Conservation (phyloP, 164 flowering plant genomes). For the Nymphaea thermarum region DNA sequence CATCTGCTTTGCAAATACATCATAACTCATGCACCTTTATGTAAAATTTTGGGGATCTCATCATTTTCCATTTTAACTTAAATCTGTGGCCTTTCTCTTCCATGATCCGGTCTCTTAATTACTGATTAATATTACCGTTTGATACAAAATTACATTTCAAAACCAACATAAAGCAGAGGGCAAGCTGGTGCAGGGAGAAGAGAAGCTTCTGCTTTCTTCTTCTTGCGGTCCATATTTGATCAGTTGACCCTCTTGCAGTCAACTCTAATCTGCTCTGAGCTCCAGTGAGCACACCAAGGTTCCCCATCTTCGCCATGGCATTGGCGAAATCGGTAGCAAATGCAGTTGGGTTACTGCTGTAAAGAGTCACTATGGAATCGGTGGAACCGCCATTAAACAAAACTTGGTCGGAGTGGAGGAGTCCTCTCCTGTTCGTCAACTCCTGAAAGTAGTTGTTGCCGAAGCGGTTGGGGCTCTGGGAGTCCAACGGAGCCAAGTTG, state of each 20-base stretch:
- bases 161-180: no score
- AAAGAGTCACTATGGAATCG: slow-evolving; percentile 15
- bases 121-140: no score
- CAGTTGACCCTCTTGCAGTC: slow-evolving; percentile 17
- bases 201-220: no score
- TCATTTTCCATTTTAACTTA: no score
- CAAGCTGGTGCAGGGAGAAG: no score
- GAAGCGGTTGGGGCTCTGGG: slow-evolving; percentile 21
- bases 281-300: slow-evolving; percentile 14
- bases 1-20: no score
- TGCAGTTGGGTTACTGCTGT: slow-evolving; percentile 10
- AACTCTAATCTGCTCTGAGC: slow-evolving; percentile 16
- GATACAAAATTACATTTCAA: no score
- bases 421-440: slow-evolving; percentile 17
- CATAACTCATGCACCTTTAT: no score
- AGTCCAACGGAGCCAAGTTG: slow-evolving; percentile 13
- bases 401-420: slow-evolving; percentile 21
- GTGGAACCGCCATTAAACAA: slow-evolving; percentile 21
- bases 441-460: slow-evolving; percentile 22
- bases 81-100: no score
- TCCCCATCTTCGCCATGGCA: slow-evolving; percentile 24
- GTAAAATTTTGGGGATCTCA: no score
- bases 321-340: slow-evolving; percentile 17
- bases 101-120: no score
- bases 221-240: no score